Evolutionary conservation across 441 rosid genomes (phyloP), one percentile per base, ranked within the genome.

Genomic region (Raphanus hybrid): DNA sequence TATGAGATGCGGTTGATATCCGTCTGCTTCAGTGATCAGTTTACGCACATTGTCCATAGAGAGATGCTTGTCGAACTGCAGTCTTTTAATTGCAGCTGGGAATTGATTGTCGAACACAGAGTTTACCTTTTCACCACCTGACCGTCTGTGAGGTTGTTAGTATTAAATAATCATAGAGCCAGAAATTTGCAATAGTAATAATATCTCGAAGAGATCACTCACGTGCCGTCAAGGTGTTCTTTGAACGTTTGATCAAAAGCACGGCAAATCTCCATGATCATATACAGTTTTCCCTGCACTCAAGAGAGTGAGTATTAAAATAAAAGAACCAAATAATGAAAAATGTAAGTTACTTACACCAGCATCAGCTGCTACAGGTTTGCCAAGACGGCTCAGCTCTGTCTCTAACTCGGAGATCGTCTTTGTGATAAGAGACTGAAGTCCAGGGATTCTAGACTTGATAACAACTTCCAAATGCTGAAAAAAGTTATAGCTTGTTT

Each of bases 391-490:
- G 78, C 87, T 87, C 76, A 94, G 74, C 82, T 94, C 99, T 64
- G 90, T 52, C 86, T 92, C 99, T 77, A 94, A 83, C 63, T 94
- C 98, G 52, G 82, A 16, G 58, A 94, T 92, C 20, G 97, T 94
- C 82, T 90, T 94, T 78, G 80, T 90, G 76, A 94, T 91, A 59
- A 92, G 92, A 64, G 97, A 84, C 82, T 90, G 97, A 76, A 94
- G 99, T 57, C 95, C 88, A 0, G 99, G 99, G 71, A 94, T 91
- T 78, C 97, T 84, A 12, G 98, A 90, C 85, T 91, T 94, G 87
- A 94, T 94, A 74, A 94, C 99, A 86, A 86, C 87, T 82, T 94
- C 99, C 85, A 94, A 80, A 82, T 94, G 99, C 99, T 94, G 92
- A 82, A 83, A 10, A 85, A 80, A 12, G 3, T 58, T 52, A 67